Evolutionary conservation across 169 alveolate species (phyloP).

Genomic region (Eimeria sp.): DNA sequence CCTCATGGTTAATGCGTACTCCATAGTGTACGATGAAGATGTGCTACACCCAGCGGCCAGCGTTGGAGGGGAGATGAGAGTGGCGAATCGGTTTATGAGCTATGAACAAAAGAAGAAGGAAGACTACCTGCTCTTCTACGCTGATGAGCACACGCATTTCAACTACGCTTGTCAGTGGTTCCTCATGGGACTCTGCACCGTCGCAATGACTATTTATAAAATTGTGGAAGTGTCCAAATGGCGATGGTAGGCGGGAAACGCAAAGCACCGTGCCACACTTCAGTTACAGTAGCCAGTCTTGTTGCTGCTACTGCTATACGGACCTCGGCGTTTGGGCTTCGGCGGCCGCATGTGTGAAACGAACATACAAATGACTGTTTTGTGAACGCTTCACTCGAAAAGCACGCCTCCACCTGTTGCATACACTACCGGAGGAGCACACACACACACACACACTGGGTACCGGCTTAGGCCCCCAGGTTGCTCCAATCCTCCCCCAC

Average conservation of each 20-base stretch:
- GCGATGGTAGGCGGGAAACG: slow-evolving; percentile 57
- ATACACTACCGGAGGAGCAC: not conserved
- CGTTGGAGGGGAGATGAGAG: slow-evolving; percentile 66
- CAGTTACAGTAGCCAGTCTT: not conserved
- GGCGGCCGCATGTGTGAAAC: not conserved
- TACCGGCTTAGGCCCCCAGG: not conserved
- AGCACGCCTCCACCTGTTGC: not conserved
- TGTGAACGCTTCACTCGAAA: not conserved
- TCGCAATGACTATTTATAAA: slow-evolving; percentile 86
- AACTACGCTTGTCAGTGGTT: slow-evolving; percentile 96
- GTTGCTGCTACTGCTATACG: not conserved
- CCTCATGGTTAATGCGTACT: slow-evolving; percentile 89
- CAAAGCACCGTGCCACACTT: slow-evolving; percentile 1
- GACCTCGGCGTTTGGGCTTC: not conserved
- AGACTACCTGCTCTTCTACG: slow-evolving; percentile 93
- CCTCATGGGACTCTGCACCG: slow-evolving; percentile 84
- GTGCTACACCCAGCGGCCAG: slow-evolving; percentile 26
- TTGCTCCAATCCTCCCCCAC: not conserved
- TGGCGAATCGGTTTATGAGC: slow-evolving; percentile 85
- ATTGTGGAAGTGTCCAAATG: slow-evolving; percentile 84
- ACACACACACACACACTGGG: not conserved
- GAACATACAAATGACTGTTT: not conserved
- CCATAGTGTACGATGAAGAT: slow-evolving; percentile 91
- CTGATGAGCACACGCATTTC: slow-evolving; percentile 94
- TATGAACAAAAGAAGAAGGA: slow-evolving; percentile 87